Percentiles rank a stretch among this genome's conserved stretches.
Conservation (phyloP, 306 rosid species). For the Vicia sativa region DNA sequence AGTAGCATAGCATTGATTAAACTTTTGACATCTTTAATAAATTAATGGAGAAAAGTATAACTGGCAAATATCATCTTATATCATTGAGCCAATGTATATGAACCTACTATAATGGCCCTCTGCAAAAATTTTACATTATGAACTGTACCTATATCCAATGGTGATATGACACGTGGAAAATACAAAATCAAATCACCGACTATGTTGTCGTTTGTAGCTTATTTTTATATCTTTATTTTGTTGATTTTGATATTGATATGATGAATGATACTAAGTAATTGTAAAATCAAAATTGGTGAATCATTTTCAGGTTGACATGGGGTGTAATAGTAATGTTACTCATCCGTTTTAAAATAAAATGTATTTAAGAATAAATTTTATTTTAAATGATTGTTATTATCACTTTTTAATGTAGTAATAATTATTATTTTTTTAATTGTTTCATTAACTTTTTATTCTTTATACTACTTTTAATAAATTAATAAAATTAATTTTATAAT, state of each 20-base stretch:
- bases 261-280: not conserved
- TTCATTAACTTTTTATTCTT: no score
- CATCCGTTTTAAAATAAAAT: no score
- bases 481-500: no score
- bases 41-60: not conserved
- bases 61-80: not conserved
- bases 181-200: slow-evolving; percentile 26
- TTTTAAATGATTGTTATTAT: no score
- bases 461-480: no score
- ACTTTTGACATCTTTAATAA: not conserved
- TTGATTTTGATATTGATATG: slow-evolving; percentile 34
- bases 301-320: slow-evolving; percentile 28
- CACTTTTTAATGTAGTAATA: no score
- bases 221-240: not conserved
- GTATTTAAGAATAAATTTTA: no score
- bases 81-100: slow-evolving; percentile 1
- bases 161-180: slow-evolving; percentile 15
- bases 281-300: slow-evolving; percentile 8
- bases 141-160: not conserved
- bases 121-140: not conserved
- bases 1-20: no score
- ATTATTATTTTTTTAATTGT: no score
- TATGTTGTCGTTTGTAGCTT: slow-evolving; percentile 29
- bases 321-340: no score
- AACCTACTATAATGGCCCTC: slow-evolving; percentile 32